Evolutionary conservation across 495 filamentous ascomycete genomes (phyloP).

Genomic region (Penicillium arizonense): DNA sequence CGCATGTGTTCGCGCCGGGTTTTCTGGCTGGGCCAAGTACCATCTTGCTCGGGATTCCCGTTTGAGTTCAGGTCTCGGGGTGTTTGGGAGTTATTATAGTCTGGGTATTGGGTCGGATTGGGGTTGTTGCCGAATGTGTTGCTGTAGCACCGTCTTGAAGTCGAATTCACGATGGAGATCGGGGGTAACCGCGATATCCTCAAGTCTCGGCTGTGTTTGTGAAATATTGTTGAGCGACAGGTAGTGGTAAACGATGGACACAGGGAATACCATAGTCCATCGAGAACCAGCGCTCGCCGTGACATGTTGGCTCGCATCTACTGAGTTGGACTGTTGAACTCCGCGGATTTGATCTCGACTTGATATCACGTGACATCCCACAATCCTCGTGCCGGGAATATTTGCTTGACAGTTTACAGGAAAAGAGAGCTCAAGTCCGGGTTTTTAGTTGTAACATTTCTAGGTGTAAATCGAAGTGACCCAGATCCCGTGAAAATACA

Average conservation of each 20-base stretch:
- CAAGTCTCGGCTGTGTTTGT: slow-evolving; percentile 10
- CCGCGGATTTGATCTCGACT: slow-evolving; percentile 10
- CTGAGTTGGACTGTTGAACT: neutral
- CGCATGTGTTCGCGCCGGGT: neutral
- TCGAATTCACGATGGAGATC: slow-evolving; percentile 3
- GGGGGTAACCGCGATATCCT: slow-evolving; percentile 5
- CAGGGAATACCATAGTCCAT: slow-evolving; percentile 67
- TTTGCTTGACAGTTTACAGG: neutral
- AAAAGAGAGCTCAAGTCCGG: neutral
- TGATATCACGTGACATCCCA: slow-evolving; percentile 16
- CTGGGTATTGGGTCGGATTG: neutral
- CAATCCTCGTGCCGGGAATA: neutral
- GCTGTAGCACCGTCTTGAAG: slow-evolving; percentile 25
- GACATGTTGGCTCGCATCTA: slow-evolving; percentile 40
- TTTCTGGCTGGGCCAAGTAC: neutral
- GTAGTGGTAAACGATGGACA: slow-evolving; percentile 54
- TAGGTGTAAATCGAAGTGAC: slow-evolving; percentile 24
- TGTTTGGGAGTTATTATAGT: neutral
- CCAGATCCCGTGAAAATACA: slow-evolving; percentile 41
- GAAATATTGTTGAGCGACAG: slow-evolving; percentile 7
- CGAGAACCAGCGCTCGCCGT: slow-evolving; percentile 45
- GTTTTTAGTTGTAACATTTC: slow-evolving; percentile 18
- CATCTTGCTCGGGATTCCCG: neutral
- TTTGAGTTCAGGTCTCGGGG: neutral
- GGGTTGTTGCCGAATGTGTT: slow-evolving; percentile 3